phyloP scores from a whole-genome alignment of 805 yeast genomes.

The Brettanomyces anomalus region DNA sequence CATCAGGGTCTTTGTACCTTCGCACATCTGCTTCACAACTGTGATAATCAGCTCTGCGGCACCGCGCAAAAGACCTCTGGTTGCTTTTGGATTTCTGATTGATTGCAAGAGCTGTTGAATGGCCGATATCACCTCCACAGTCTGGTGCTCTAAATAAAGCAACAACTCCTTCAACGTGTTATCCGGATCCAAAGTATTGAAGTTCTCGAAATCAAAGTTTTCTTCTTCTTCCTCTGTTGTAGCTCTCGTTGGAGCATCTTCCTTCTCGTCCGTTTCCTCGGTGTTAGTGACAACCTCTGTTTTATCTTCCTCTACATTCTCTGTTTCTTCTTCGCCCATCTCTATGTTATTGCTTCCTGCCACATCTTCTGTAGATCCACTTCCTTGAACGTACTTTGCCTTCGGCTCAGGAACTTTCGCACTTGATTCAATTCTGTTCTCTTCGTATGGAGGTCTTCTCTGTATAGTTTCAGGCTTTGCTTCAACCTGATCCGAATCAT shows the following conservation, averaged over 20 bases:
- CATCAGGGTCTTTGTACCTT: slow-evolving; percentile 82
- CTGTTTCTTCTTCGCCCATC: background rate
- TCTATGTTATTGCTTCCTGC: too few species aligned
- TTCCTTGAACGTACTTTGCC: too few species aligned
- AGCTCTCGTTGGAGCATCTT: slow-evolving; percentile 2
- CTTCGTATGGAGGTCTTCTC: too few species aligned
- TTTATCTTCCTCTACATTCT: background rate
- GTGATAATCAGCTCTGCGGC: slow-evolving; percentile 69
- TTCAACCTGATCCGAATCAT: too few species aligned
- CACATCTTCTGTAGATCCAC: too few species aligned
- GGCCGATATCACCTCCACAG: slow-evolving; percentile 82
- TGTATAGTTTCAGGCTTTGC: too few species aligned
- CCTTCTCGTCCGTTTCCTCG: slow-evolving; percentile 9
- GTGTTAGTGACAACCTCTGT: background rate
- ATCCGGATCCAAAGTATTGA: slow-evolving; percentile 81
- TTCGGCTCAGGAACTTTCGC: too few species aligned
- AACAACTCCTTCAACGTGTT: slow-evolving; percentile 79
- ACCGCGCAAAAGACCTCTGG: slow-evolving; percentile 61
- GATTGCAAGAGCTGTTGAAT: slow-evolving; percentile 75
- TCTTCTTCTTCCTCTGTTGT: slow-evolving; percentile 13
- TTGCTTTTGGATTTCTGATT: slow-evolving; percentile 67
- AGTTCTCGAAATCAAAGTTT: slow-evolving; percentile 57
- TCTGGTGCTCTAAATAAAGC: slow-evolving; percentile 84
- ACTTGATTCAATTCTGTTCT: too few species aligned
- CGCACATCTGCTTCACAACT: slow-evolving; percentile 81